A percentile compares a stretch with the other conserved stretches of the same genome.
Conservation (phyloP, 768 basidiomycete species). For the Xerocomus brunneocitrinus region DNA sequence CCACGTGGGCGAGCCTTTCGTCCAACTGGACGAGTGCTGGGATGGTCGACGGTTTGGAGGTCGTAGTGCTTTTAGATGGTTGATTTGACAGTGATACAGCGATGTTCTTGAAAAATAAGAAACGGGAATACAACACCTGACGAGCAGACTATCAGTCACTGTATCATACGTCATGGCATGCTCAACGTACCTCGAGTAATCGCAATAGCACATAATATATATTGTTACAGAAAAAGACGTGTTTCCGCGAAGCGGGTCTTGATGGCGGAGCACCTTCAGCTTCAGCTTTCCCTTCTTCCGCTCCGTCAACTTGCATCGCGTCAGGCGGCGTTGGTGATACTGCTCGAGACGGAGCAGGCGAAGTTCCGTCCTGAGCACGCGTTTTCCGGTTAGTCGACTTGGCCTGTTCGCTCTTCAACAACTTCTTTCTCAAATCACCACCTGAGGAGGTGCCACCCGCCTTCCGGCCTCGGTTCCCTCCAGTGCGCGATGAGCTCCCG, state of each 20-base stretch:
- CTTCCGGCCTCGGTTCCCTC: conserved; percentile 41
- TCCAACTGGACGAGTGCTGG: conserved; percentile 28
- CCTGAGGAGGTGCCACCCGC: conserved; percentile 38
- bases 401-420: conserved; percentile 79
- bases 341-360: conserved; percentile 55
- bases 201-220: conserved; percentile 83
- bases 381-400: conserved; percentile 63
- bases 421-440: conserved; percentile 72
- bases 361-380: conserved; percentile 46
- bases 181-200: conserved; percentile 68
- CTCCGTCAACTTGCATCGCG: conserved; percentile 31
- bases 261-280: conserved; percentile 17
- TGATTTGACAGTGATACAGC: conserved; percentile 43
- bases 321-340: conserved; percentile 58
- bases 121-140: conserved; percentile 78
- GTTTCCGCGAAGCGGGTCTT: conserved; percentile 39
- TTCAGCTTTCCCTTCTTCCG: conserved; percentile 26
- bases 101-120: conserved; percentile 75
- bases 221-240: conserved; percentile 84
- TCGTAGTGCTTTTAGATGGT: conserved; percentile 10
- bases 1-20: conserved; percentile 42
- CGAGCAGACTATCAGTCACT: background rate
- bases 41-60: conserved; percentile 27
- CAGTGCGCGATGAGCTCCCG: conserved; percentile 24
- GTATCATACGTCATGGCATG: background rate